Conservation (phyloP, 495 filamentous ascomycete species). For the Astrothelium macrocarpum region DNA sequence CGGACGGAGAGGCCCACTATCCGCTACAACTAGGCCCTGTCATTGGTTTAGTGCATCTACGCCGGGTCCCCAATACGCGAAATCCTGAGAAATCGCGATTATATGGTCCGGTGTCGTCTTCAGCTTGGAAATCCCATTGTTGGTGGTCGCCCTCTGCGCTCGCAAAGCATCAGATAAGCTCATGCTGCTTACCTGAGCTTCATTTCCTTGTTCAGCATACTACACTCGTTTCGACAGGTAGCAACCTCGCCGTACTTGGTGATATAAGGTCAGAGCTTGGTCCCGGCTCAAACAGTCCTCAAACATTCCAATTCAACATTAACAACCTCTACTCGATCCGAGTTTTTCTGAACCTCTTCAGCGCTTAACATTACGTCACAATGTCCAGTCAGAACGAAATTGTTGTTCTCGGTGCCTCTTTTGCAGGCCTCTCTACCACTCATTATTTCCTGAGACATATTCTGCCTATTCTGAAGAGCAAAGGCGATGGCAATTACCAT, state of each 20-base stretch:
- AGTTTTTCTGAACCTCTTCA: no score
- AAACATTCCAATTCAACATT: not conserved
- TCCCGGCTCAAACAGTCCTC: not conserved
- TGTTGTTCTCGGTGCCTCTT: slow-evolving; percentile 30
- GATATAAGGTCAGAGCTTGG: not conserved
- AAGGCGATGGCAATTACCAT: slow-evolving; percentile 23
- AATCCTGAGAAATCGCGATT: not conserved
- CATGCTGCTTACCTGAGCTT: not conserved
- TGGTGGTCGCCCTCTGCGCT: not conserved
- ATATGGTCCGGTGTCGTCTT: not conserved
- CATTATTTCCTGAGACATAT: slow-evolving; percentile 27
- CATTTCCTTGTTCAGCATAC: no score
- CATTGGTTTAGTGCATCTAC: not conserved
- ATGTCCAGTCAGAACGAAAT: slow-evolving; percentile 26
- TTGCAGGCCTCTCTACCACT: slow-evolving; percentile 16
- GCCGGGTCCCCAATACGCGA: not conserved
- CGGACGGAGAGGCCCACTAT: not conserved
- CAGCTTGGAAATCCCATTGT: not conserved
- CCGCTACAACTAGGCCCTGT: not conserved
- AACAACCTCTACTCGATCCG: not conserved
- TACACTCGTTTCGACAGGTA: not conserved
- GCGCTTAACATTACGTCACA: not conserved
- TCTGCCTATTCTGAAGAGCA: slow-evolving; percentile 18
- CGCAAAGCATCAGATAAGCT: not conserved
- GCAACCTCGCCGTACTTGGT: not conserved